phyloP scores from a whole-genome alignment of 2,329 filamentous ascomycete genomes.

The Penicillium janthinellum region DNA sequence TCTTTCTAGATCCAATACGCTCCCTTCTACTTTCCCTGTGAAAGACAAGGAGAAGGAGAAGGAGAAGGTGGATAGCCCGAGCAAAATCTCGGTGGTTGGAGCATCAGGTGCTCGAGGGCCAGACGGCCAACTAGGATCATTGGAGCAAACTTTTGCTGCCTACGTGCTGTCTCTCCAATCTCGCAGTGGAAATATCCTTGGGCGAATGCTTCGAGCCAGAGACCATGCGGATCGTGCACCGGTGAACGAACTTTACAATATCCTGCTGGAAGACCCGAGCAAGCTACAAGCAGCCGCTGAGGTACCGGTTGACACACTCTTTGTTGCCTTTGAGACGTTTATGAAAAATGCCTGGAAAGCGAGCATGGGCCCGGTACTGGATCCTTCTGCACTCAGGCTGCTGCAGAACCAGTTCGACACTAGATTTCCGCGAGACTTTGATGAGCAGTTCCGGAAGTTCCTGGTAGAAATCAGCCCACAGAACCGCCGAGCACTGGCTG shows the following conservation, averaged over 20 bases:
- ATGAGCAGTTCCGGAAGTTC: conserved; percentile 58
- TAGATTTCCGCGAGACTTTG: conserved; percentile 51
- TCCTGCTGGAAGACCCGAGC: conserved; percentile 78
- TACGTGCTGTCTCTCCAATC: conserved; percentile 81
- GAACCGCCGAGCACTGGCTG: conserved; percentile 74
- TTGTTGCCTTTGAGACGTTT: conserved; percentile 93
- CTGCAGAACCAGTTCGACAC: conserved; percentile 62
- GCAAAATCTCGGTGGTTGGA: conserved; percentile 55
- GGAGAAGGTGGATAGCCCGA: conserved; percentile 32
- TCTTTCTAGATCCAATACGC: conserved; percentile 47
- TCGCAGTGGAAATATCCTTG: conserved; percentile 83
- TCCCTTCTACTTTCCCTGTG: conserved; percentile 50
- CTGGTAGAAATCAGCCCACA: conserved; percentile 58
- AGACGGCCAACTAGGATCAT: conserved; percentile 67
- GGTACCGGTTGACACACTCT: conserved; percentile 78
- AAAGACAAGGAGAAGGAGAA: conserved; percentile 47
- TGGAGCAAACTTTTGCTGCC: conserved; percentile 83
- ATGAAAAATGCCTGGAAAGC: conserved; percentile 84
- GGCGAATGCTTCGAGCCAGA: conserved; percentile 71
- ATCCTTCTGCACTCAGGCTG: conserved; percentile 67
- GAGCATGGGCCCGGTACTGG: conserved; percentile 82
- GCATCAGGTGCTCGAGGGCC: conserved; percentile 54
- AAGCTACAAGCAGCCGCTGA: conserved; percentile 76
- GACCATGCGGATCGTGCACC: conserved; percentile 71
- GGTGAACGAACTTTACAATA: conserved; percentile 89